Evolutionary conservation across 2,329 filamentous ascomycete species (phyloP).

Genomic region (Curvularia spicifera): DNA sequence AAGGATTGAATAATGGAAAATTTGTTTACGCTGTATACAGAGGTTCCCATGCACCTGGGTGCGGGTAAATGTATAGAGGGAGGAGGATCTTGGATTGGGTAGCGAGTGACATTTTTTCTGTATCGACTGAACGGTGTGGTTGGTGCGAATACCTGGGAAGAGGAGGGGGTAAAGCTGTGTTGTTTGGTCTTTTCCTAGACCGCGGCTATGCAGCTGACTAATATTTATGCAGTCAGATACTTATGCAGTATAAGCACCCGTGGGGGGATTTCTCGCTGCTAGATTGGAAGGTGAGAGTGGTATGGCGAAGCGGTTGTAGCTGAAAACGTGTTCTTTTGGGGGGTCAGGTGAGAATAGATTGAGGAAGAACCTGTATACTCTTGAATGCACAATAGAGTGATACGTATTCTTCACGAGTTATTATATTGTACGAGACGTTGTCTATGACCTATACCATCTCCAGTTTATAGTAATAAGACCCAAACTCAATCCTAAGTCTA

Average conservation of each 20-base stretch:
- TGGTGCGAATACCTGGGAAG: not conserved
- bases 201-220: constrained; percentile 9
- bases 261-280: too few species aligned
- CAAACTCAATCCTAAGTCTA: not conserved
- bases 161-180: not conserved
- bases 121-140: not conserved
- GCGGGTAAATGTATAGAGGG: constrained; percentile 60
- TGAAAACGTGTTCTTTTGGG: too few species aligned
- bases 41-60: constrained; percentile 56
- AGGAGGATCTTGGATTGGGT: constrained; percentile 50
- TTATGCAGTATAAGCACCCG: not conserved
- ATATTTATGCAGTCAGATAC: not conserved
- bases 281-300: too few species aligned
- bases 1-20: not conserved
- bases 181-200: not conserved
- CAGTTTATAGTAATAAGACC: not conserved
- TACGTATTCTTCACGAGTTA: not conserved
- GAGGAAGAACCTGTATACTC: too few species aligned
- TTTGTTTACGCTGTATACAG: constrained; percentile 52
- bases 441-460: not conserved
- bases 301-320: too few species aligned
- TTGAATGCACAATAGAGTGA: too few species aligned
- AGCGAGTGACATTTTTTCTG: constrained; percentile 1
- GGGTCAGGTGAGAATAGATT: too few species aligned
- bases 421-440: not conserved